Percentiles rank a stretch among this genome's conserved stretches.
Evolutionary conservation across 2,329 filamentous ascomycete species (phyloP).

Genomic region (Eurotiales sp.): DNA sequence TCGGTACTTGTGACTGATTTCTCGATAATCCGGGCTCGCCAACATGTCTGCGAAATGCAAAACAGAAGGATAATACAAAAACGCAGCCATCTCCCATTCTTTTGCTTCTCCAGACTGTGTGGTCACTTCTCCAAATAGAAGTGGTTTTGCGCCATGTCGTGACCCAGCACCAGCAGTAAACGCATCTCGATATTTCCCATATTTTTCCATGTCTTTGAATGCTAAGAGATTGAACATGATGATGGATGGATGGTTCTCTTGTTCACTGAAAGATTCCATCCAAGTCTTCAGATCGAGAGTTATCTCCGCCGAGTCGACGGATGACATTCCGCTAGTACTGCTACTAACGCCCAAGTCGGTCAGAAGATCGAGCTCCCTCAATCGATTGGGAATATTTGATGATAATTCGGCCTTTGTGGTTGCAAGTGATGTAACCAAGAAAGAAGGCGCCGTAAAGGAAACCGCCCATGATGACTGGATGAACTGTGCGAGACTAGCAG

Average conservation of each 20-base stretch:
- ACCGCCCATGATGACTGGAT: neutral
- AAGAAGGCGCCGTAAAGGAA: neutral
- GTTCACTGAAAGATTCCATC: neutral
- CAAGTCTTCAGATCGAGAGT: neutral
- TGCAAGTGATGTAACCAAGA: neutral
- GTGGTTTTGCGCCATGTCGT: constrained; percentile 3
- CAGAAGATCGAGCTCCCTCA: neutral
- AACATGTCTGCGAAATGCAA: constrained; percentile 11
- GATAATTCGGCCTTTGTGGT: neutral
- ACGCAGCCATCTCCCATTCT: constrained; percentile 8
- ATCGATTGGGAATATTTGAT: neutral
- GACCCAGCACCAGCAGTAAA: neutral
- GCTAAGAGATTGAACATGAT: constrained; percentile 10
- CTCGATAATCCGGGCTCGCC: neutral
- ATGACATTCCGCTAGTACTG: no score
- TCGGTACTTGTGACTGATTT: constrained; percentile 8
- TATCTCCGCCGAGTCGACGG: neutral
- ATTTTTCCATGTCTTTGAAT: constrained; percentile 9
- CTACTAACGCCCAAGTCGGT: no score
- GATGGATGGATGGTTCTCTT: neutral
- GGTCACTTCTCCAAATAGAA: constrained; percentile 1
- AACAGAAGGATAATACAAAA: constrained; percentile 8
- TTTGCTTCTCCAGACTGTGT: neutral
- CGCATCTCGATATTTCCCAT: constrained; percentile 7
- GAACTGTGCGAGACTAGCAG: neutral